Base-by-base conservation (phyloP, 495 filamentous ascomycete genomes). In the Aspergillus leporis region DNA sequence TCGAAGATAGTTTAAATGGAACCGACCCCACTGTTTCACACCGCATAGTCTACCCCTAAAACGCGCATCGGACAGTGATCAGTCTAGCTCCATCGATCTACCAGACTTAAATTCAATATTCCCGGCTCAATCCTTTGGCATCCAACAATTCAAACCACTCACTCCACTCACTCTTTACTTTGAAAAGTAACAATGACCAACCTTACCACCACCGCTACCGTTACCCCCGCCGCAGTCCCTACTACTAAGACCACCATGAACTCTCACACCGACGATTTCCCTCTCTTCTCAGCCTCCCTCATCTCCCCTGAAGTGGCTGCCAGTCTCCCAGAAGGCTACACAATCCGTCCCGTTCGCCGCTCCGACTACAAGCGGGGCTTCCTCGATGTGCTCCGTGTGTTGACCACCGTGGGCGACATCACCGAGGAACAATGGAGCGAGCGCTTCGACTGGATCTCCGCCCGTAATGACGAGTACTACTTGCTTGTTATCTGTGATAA, bases 361-460 rank as follows among this genome's bases (percentile, higher is more conserved):
- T 81, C 79, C 66, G 94, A 98, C 78, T 96, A 88, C 78, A 73
- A 83, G 28, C 77, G 78, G 4, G 76, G 78, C 56, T 96, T 96
- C 74, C 86, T 98, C 47, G 92, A 96, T 71, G 91, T 92, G 56
- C 83, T 98, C 51, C 85, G 91, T 13, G 92, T 97, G 28, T 79
- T 98, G 62, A 98, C 94, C 4, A 91, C 88, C 36, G 95, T 98
- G 23, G 95, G 95, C 56, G 92, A 97, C 41, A 89, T 98, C 61
- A 81, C 77, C 45, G 82, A 89, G 71, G 82, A 85, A 56, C 75
- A 83, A 56, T 98, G 91, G 84, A 78, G 86, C 62, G 78, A 87
- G 67, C 86, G 91, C 43, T 98, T 89, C 70, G 84, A 91, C 58
- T 96, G 87, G 87, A 93, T 98, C 79, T 79, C 80, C 34, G 81